These are phyloP conservation scores for Iris pallida DNA, from an alignment of 116 monocot genomes.

Conservation along the genomic window DNA sequence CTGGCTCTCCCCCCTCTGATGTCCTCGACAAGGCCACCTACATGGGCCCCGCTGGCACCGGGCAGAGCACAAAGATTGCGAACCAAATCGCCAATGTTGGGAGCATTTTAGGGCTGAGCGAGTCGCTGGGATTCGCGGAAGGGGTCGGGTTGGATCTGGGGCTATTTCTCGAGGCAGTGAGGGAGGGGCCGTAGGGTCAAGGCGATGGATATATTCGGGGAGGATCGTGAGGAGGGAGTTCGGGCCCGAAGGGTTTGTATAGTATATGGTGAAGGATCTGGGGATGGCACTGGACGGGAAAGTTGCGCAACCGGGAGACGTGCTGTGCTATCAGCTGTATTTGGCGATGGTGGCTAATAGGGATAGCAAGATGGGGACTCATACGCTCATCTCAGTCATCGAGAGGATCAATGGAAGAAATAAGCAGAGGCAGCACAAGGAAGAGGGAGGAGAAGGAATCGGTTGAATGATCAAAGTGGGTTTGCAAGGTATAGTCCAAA, in stretches of 20 bases:
- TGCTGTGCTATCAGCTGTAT: slow-evolving; percentile 42
- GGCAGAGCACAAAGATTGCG: slow-evolving; percentile 69
- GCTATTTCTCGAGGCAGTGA: no score
- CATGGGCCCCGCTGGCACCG: slow-evolving; percentile 58
- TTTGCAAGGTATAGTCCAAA: no score
- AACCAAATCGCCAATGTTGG: slow-evolving; percentile 58
- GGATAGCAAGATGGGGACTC: slow-evolving; percentile 48
- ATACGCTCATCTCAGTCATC: slow-evolving; percentile 42
- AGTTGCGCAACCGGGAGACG: slow-evolving; percentile 41
- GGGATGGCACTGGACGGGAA: slow-evolving; percentile 48
- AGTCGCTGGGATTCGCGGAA: slow-evolving; percentile 47
- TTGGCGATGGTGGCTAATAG: slow-evolving; percentile 59
- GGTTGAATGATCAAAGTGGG: no score
- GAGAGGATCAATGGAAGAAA: slow-evolving; percentile 46
- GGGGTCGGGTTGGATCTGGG: slow-evolving; percentile 35
- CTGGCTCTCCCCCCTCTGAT: slow-evolving; percentile 45
- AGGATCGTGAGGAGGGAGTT: slow-evolving; percentile 50
- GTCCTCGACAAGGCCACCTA: slow-evolving; percentile 29
- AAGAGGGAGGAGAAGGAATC: no score
- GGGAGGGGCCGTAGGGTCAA: slow-evolving; percentile 41
- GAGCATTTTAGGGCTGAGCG: slow-evolving; percentile 39
- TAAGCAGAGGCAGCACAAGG: neutral
- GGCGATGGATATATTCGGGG: slow-evolving; percentile 53
- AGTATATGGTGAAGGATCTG: slow-evolving; percentile 73
- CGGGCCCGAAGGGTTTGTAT: slow-evolving; percentile 25